Base-by-base conservation (phyloP, 192 early-diverging fungal species). In the Tieghemiomyces parasiticus region DNA sequence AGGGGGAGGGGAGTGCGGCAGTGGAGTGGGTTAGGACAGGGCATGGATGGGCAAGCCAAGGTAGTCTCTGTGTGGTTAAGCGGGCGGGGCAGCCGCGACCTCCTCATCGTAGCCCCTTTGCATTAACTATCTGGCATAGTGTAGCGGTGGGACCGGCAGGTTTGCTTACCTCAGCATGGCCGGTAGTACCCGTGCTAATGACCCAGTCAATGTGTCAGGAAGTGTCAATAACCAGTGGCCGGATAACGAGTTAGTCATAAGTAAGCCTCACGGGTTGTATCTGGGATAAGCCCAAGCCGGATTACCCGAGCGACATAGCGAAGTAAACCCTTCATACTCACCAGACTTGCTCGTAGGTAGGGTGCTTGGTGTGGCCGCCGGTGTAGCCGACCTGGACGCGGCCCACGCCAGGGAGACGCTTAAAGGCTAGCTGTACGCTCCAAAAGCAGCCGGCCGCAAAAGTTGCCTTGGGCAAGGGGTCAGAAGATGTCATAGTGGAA, bases 371-470 rank as follows among this genome's bases (percentile, higher is more conserved):
- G 60, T 42, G 54, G 20, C 82, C 84, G 20, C 80, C 80, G 6
- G 79, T 74, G 62, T 83, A 86, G n/a, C 84, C 84, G n/a, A 86
- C 83, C 54, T 76, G 74, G 1, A 76, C 67, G 33, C 71, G 68
- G n/a, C 76, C 25, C 20, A 78, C 63, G 24, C 74, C 74, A 2
- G 66, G 34, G 35, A 71, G 68, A 48, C 68, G 71, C 61, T 72
- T 69, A 63, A 62, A 74, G 2, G 66, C 68, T 9, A 75, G 65
- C 59, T 76, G 68, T 28, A 76, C 65, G 63, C 74, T 80, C 93
- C 93, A 96, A 71, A 96, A 96, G 73, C 93, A 96, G 46, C 93
- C 93, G 8, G 88, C 90, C 42, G 85, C 93, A 77, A 92, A 90
- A 8, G 91, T 93, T 1, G 89, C 90, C 3, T 3, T 34, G 2